phyloP scores from a whole-genome alignment of 805 yeast species.

The Candida caryicola region DNA sequence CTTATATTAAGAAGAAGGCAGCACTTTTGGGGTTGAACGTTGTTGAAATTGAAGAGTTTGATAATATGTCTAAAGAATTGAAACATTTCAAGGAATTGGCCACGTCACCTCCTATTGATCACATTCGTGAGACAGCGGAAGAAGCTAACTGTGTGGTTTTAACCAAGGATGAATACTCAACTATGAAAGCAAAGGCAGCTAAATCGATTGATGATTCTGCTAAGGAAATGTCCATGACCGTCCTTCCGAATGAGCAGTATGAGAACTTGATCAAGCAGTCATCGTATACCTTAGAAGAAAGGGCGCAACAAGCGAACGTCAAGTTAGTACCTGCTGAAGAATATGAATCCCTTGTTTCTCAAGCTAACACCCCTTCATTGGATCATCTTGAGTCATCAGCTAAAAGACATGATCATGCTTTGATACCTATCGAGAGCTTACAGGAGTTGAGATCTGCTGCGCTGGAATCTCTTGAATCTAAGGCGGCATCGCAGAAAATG shows the following conservation, averaged over 20 bases:
- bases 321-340: conserved; percentile 18
- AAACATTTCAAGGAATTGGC: conserved; percentile 5
- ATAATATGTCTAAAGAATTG: not conserved
- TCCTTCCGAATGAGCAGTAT: conserved; percentile 18
- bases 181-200: conserved; percentile 10
- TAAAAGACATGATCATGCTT: conserved; percentile 7
- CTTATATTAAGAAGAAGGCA: conserved; percentile 8
- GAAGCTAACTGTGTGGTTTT: conserved; percentile 5
- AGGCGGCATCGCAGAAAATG: not conserved
- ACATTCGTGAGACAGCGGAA: conserved; percentile 5
- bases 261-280: conserved; percentile 48
- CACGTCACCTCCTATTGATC: conserved; percentile 10
- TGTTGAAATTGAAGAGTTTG: not conserved
- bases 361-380: conserved; percentile 11
- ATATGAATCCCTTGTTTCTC: conserved; percentile 12
- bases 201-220: conserved; percentile 4
- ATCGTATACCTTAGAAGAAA: conserved; percentile 14
- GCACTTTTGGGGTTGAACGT: not conserved
- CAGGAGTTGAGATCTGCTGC: conserved; percentile 1
- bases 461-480: not conserved
- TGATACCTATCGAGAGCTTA: conserved; percentile 1
- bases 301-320: conserved; percentile 15
- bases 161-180: conserved; percentile 3
- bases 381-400: conserved; percentile 10
- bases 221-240: not conserved